Evolutionary conservation across 2,329 filamentous ascomycete genomes (phyloP).

Genomic region (Ceratocystis huliohia): DNA sequence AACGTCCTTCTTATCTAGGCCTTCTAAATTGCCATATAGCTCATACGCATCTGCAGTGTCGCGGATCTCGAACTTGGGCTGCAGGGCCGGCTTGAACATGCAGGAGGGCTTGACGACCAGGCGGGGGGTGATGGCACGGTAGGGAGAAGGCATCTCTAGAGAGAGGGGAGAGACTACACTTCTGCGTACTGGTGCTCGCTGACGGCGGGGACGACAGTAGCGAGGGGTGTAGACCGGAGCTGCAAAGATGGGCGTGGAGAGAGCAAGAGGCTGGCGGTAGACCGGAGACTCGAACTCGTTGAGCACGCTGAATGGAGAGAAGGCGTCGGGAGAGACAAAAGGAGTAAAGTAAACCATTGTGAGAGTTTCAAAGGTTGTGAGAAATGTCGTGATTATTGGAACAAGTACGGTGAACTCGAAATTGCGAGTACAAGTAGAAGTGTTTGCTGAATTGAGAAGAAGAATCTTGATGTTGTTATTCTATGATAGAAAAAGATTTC

Average conservation of each 20-base stretch:
- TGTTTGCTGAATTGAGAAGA: background rate
- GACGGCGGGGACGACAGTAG: background rate
- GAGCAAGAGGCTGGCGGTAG: background rate
- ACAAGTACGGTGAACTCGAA: background rate
- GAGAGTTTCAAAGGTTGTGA: background rate
- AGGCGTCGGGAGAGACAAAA: constrained; percentile 1
- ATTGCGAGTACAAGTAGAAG: background rate
- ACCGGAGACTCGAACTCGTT: background rate
- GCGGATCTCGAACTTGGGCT: constrained; percentile 46
- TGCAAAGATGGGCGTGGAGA: background rate
- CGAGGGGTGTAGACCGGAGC: background rate
- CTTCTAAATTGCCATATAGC: constrained; percentile 58
- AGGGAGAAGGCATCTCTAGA: background rate
- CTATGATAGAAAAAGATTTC: background rate
- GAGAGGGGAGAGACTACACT: background rate
- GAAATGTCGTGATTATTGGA: background rate
- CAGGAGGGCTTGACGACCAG: background rate
- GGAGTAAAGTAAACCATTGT: constrained; percentile 11
- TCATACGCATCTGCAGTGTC: constrained; percentile 52
- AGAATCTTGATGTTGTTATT: background rate
- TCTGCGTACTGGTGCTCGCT: background rate
- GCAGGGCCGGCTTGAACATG: constrained; percentile 8
- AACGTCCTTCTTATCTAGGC: constrained; percentile 53
- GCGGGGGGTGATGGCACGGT: background rate
- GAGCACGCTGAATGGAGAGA: background rate